A percentile compares a stretch with the other conserved stretches of the same genome.
phyloP scores from a whole-genome alignment of 768 basidiomycete species.

The Boletus reticuloceps region DNA sequence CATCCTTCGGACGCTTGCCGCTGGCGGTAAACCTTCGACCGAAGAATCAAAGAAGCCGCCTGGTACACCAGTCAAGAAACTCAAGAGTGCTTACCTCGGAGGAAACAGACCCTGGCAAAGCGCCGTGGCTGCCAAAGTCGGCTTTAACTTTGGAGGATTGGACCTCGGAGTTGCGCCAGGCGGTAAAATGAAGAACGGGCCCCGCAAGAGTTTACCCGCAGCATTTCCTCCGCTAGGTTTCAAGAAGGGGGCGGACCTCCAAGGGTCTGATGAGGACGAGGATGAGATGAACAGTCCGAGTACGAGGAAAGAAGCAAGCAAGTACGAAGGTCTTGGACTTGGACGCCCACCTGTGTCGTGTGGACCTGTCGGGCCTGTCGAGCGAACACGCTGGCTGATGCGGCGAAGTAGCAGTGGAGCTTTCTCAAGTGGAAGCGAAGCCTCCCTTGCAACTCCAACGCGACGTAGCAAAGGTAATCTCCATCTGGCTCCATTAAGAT shows the following conservation, averaged over 20 bases:
- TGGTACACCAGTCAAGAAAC: constrained; percentile 79
- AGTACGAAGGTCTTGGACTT: constrained; percentile 64
- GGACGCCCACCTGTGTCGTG: constrained; percentile 47
- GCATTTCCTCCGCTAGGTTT: constrained; percentile 51
- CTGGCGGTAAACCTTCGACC: constrained; percentile 49
- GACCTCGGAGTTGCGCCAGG: constrained; percentile 36
- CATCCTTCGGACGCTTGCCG: constrained; percentile 65
- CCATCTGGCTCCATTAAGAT: constrained; percentile 36
- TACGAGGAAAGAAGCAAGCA: constrained; percentile 44
- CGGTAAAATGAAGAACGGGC: constrained; percentile 46
- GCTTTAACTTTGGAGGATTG: constrained; percentile 44
- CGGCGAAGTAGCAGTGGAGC: constrained; percentile 80
- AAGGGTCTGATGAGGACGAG: constrained; percentile 59
- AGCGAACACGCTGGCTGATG: constrained; percentile 60
- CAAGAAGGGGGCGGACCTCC: constrained; percentile 28
- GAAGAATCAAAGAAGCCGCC: constrained; percentile 59
- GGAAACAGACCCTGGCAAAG: constrained; percentile 77
- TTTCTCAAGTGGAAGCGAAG: constrained; percentile 74
- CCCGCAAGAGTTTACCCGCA: constrained; percentile 73
- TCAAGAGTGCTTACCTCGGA: constrained; percentile 55
- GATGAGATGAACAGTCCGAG: constrained; percentile 67
- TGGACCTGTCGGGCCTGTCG: constrained; percentile 32
- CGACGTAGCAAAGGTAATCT: constrained; percentile 48
- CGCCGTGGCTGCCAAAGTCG: constrained; percentile 67
- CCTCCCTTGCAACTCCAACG: constrained; percentile 62